Conservation (phyloP, 2,329 filamentous ascomycete species). For the Chalara sp. region DNA sequence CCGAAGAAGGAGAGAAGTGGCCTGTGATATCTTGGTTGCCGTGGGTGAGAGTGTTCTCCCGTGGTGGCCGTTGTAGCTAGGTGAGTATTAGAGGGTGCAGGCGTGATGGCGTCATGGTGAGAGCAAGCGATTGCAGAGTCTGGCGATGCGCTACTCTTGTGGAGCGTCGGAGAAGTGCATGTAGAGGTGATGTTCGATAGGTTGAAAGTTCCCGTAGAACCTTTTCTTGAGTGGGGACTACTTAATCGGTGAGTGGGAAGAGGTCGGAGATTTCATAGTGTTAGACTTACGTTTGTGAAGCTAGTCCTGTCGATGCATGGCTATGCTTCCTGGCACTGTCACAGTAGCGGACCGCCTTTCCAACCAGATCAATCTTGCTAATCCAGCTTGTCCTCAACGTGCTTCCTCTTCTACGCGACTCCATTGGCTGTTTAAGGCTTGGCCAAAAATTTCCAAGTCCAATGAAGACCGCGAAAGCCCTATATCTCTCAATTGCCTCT, state of each 20-base stretch:
- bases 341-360: slow-evolving; percentile 18
- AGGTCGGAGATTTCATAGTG: neutral
- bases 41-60: neutral
- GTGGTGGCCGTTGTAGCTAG: neutral
- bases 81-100: neutral
- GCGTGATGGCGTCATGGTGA: neutral
- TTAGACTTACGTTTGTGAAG: slow-evolving; percentile 1
- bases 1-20: slow-evolving; percentile 14
- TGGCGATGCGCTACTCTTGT: neutral
- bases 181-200: neutral
- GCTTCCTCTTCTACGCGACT: neutral
- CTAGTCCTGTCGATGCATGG: neutral
- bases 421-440: slow-evolving; percentile 6
- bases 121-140: neutral
- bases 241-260: neutral
- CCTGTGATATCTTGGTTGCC: neutral
- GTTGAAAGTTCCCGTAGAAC: neutral
- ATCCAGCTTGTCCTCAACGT: slow-evolving; percentile 5
- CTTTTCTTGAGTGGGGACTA: neutral
- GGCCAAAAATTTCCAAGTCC: slow-evolving; percentile 20
- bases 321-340: slow-evolving; percentile 10
- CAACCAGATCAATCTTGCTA: slow-evolving; percentile 17
- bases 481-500: slow-evolving; percentile 51
- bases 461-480: slow-evolving; percentile 10
- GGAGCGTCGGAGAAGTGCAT: neutral